A percentile compares a stretch with the other conserved stretches of the same genome.
Conservation (phyloP, 495 filamentous ascomycete species). For the Penicillium bovifimosum region DNA sequence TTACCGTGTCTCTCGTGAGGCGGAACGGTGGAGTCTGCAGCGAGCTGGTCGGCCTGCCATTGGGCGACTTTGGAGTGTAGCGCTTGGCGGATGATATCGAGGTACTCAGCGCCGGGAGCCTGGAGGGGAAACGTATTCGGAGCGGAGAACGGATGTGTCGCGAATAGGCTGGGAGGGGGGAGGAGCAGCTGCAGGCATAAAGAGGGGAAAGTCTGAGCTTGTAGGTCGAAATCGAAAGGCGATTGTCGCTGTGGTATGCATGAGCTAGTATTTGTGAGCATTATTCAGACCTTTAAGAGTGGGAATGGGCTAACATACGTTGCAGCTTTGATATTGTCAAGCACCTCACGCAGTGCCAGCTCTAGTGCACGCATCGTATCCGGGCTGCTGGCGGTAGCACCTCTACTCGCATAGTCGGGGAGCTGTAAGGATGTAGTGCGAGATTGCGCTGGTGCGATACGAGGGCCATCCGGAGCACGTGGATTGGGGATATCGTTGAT, state of each 20-base stretch:
- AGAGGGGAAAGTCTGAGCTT: conserved; percentile 72
- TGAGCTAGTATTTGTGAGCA: conserved; percentile 3
- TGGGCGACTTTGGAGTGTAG: conserved; percentile 60
- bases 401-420: conserved; percentile 55
- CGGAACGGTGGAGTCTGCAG: conserved; percentile 20
- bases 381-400: conserved; percentile 53
- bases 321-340: conserved; percentile 73
- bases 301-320: conserved; percentile 49
- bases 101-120: conserved; percentile 64
- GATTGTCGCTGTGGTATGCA: conserved; percentile 38
- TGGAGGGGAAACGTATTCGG: conserved; percentile 67
- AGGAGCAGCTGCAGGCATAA: conserved; percentile 75
- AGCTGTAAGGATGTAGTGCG: conserved; percentile 42
- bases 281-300: background rate
- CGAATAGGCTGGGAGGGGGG: conserved; percentile 69
- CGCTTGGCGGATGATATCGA: conserved; percentile 59
- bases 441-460: conserved; percentile 37
- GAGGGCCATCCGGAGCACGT: conserved; percentile 31
- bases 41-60: conserved; percentile 47
- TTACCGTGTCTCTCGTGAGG: conserved; percentile 20
- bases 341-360: conserved; percentile 72
- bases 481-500: conserved; percentile 66
- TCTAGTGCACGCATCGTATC: conserved; percentile 78
- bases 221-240: conserved; percentile 80
- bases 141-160: conserved; percentile 62